Evolutionary conservation across 2,329 filamentous ascomycete species (phyloP).

Genomic region (Ascochyta pisi): DNA sequence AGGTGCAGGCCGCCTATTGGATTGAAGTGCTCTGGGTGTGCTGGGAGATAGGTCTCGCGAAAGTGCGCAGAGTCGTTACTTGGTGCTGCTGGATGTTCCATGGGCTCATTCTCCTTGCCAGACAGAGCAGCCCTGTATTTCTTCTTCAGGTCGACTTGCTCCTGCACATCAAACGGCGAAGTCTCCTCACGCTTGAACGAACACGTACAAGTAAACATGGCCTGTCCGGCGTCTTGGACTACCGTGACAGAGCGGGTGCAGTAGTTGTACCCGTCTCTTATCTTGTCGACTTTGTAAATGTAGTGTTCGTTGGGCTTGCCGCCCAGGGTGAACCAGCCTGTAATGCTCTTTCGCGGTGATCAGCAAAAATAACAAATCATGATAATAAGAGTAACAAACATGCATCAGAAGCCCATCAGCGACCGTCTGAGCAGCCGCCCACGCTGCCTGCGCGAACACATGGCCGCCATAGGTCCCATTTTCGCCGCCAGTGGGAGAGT

Average conservation of each 20-base stretch:
- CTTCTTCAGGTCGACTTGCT: slow-evolving; percentile 43
- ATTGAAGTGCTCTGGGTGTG: slow-evolving; percentile 48
- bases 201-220: slow-evolving; percentile 60
- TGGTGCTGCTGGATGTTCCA: slow-evolving; percentile 31
- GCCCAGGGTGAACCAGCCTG: slow-evolving; percentile 59
- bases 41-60: slow-evolving; percentile 38
- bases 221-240: slow-evolving; percentile 50
- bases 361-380: not conserved
- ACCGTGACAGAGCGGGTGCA: slow-evolving; percentile 61
- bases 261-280: slow-evolving; percentile 61
- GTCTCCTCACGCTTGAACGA: slow-evolving; percentile 60
- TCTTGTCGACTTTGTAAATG: slow-evolving; percentile 58
- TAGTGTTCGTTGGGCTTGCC: slow-evolving; percentile 58
- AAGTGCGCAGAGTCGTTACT: slow-evolving; percentile 33
- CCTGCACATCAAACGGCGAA: slow-evolving; percentile 43
- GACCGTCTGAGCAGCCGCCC: slow-evolving; percentile 63
- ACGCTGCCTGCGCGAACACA: slow-evolving; percentile 64
- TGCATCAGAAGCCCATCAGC: slow-evolving; percentile 59
- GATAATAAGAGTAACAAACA: slow-evolving; percentile 40
- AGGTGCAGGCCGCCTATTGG: slow-evolving; percentile 55
- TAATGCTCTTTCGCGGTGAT: slow-evolving; percentile 53
- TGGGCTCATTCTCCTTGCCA: slow-evolving; percentile 43
- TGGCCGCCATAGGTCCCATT: slow-evolving; percentile 62
- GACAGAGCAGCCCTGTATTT: slow-evolving; percentile 44
- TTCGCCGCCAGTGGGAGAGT: slow-evolving; percentile 51